A percentile compares a stretch with the other conserved stretches of the same genome.
phyloP scores from a whole-genome alignment of 2,329 filamentous ascomycete species.

The Madurella fahalii region DNA sequence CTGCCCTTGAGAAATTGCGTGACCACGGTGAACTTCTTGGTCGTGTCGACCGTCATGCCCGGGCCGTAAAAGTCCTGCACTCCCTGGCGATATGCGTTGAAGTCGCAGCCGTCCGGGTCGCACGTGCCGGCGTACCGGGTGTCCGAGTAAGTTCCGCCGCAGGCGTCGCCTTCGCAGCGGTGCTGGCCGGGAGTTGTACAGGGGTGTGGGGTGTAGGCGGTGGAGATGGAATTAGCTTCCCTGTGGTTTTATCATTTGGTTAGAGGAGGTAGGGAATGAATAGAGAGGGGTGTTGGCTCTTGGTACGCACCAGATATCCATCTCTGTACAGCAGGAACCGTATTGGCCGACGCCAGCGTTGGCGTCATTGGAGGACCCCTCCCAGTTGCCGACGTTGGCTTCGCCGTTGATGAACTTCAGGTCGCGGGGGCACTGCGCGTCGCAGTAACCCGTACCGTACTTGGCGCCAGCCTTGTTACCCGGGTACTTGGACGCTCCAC shows the following conservation, averaged over 20 bases:
- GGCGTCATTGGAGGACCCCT: constrained; percentile 16
- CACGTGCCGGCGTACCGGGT: constrained; percentile 55
- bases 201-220: constrained; percentile 56
- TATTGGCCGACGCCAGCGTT: constrained; percentile 46
- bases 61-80: constrained; percentile 57
- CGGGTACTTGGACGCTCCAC: constrained; percentile 46
- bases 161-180: constrained; percentile 40
- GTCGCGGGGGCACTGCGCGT: constrained; percentile 47
- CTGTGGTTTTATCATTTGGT: constrained; percentile 18
- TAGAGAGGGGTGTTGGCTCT: too few species aligned
- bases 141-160: constrained; percentile 46
- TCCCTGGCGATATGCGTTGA: constrained; percentile 61
- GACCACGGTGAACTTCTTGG: constrained; percentile 54
- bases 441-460: constrained; percentile 57
- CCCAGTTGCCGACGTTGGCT: constrained; percentile 46
- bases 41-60: constrained; percentile 54
- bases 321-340: constrained; percentile 55
- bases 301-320: constrained; percentile 53
- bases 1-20: constrained; percentile 55
- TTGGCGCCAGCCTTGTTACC: constrained; percentile 50
- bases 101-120: constrained; percentile 63
- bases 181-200: constrained; percentile 44
- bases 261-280: background rate
- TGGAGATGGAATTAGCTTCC: background rate
- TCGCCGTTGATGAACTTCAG: constrained; percentile 55